Evolutionary conservation across 2,329 filamentous ascomycete genomes (phyloP), one percentile per base, ranked within the genome.

Genomic region (Aspergillus chevalieri): DNA sequence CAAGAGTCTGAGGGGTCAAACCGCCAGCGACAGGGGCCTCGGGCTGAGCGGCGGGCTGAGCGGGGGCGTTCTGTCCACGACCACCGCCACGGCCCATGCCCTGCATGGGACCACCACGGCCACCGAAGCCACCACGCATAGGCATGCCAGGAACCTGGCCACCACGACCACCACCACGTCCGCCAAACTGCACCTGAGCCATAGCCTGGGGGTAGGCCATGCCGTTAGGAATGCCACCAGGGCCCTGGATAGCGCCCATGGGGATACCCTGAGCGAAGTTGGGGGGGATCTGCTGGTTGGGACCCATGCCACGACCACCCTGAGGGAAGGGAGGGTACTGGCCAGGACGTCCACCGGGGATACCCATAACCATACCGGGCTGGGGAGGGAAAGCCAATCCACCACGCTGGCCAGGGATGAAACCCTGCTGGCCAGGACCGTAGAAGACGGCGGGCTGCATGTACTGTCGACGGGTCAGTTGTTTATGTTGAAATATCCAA

Each of bases 371-470:
- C 71, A 77, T 75, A 54, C 74, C 72, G 51, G 72, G 72, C 60
- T 77, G 74, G 51, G 76, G 76, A 65, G 79, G 75, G 75, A 83
- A 84, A 43, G 79, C 78, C 71, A 84, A 77, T 59, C 81, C 80
- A 55, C 80, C 80, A 66, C 80, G 80, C 64, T 77, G 78, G 54
- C 68, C 75, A 56, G 80, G 74, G 63, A 82, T 77, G 71, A 82
- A 78, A 57, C 73, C 74, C 65, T 77, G 75, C 62, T 76, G 74
- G 47, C 87, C 87, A 57, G 89, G 87, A 55, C 85, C 86, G 70
- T 95, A 95, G 81, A 93, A 97, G 76, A 97, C 90, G 57, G 87
- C 85, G 51, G 89, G 84, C 70, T 89, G 88, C 81, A 95, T 92
- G 80, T 87, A 86, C 74, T 86, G 49, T 17, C 33, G 47, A 36